A percentile compares a stretch with the other conserved stretches of the same genome.
Evolutionary conservation across 192 early-diverging fungal species (phyloP).

Genomic region (Chytriomyces sp.): DNA sequence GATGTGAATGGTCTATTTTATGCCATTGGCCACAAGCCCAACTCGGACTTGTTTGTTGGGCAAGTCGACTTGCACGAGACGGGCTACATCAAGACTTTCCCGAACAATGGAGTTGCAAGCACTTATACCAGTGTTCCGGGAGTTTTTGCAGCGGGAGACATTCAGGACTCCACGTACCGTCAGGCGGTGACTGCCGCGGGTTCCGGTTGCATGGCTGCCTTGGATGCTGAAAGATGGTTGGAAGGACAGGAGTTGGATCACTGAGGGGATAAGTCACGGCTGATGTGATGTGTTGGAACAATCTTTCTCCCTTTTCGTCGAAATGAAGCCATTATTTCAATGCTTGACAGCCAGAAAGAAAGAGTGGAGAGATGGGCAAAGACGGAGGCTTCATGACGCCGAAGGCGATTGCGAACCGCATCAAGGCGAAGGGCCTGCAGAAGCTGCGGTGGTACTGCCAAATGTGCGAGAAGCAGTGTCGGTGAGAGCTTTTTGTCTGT

Average conservation of each 20-base stretch:
- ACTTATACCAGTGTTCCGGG: slow-evolving; percentile 82
- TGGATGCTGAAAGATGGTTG: slow-evolving; percentile 96
- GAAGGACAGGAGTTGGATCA: slow-evolving; percentile 54
- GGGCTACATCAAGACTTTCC: slow-evolving; percentile 84
- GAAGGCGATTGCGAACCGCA: slow-evolving; percentile 88
- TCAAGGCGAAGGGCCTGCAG: slow-evolving; percentile 90
- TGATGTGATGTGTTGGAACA: too few species aligned
- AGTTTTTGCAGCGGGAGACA: slow-evolving; percentile 98
- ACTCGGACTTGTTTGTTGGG: slow-evolving; percentile 45
- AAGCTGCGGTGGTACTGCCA: slow-evolving; percentile 93
- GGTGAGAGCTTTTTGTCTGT: background rate
- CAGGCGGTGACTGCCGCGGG: slow-evolving; percentile 94
- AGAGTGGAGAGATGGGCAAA: background rate
- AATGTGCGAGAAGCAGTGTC: slow-evolving; percentile 72
- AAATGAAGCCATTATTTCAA: too few species aligned
- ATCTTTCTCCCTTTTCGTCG: too few species aligned
- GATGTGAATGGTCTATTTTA: slow-evolving; percentile 91
- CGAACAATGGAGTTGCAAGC: slow-evolving; percentile 66
- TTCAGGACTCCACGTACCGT: slow-evolving; percentile 94
- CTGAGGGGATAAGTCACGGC: too few species aligned
- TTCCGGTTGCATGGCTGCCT: slow-evolving; percentile 95
- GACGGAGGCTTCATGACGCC: slow-evolving; percentile 64
- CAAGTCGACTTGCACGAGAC: slow-evolving; percentile 82
- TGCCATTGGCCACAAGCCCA: slow-evolving; percentile 93
- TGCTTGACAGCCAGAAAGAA: background rate